Conservation (phyloP, 2,329 filamentous ascomycete genomes). For the Alternaria hordeiaustralica region DNA sequence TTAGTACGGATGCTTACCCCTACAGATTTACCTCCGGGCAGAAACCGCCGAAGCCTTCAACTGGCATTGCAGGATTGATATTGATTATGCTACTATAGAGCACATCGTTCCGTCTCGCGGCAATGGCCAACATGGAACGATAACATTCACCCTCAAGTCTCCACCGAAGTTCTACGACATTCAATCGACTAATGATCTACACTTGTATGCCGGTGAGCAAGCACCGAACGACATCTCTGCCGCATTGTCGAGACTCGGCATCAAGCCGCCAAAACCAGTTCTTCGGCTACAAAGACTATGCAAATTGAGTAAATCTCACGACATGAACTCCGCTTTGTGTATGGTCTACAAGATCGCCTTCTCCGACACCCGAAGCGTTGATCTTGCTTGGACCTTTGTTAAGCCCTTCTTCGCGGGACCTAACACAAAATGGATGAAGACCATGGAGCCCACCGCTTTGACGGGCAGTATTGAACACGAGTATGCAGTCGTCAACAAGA, state of each 20-base stretch:
- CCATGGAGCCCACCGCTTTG: constrained; percentile 55
- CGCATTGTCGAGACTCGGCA: constrained; percentile 7
- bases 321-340: constrained; percentile 53
- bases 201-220: constrained; percentile 23
- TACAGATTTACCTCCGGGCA: constrained; percentile 19
- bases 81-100: constrained; percentile 53
- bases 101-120: constrained; percentile 42
- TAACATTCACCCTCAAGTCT: constrained; percentile 48
- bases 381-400: constrained; percentile 41
- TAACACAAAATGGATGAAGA: constrained; percentile 20
- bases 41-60: constrained; percentile 4
- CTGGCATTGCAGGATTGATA: constrained; percentile 47
- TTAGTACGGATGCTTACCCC: neutral
- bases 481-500: constrained; percentile 67
- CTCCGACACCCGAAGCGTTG: constrained; percentile 23
- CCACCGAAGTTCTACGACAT: constrained; percentile 51
- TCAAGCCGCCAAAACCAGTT: neutral
- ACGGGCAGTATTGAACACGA: constrained; percentile 62
- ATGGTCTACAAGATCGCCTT: constrained; percentile 58
- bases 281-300: constrained; percentile 40
- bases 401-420: constrained; percentile 32
- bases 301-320: constrained; percentile 46
- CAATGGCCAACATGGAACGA: constrained; percentile 16
- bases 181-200: constrained; percentile 22
- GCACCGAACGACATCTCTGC: neutral